Evolutionary conservation across 1,284 basidiomycete genomes (phyloP), one percentile per base, ranked within the genome.

Genomic region (Cutaneotrichosporon cavernicola): DNA sequence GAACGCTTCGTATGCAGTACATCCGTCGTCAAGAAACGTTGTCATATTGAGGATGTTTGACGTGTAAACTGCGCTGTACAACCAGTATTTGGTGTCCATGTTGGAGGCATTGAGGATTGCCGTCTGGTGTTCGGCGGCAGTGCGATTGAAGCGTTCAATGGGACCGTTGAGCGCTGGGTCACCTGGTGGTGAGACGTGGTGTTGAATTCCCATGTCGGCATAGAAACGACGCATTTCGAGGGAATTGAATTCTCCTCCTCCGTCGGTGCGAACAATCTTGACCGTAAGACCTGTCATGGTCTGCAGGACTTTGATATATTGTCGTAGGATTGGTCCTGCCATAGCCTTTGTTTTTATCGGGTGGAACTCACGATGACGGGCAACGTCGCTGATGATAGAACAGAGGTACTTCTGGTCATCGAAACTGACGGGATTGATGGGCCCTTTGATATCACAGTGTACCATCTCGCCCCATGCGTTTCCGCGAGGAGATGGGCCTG

Each of bases 161-260:
- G 72, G 66, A 67, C 81, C 64, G 67, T 80, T 73, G 62, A 72
- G 13, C 58, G 72, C 67, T 10, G 71, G 73, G 11, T 69, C 67
- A 53, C 74, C 67, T 0, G 72, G 66, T 4, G 64, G 40, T 1
- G 60, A 49, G 3, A 40, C 2, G 8, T 62, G 50, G 38, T 62
- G 60, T 2, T 22, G 26, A 32, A 65, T 65, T 14, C 64, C 64
- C 9, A 10, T 14, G 9, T 22, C 16, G 16, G 18, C 16, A 21
- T 26, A 58, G 34, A 34, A 60, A 14, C 4, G 13, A 1, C 34
- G 11, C n/a, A 56, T 32, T 10, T 43, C 18, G 16, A 2, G 10
- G 36, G 30, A 31, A 22, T 22, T 13, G 47, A 60, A 65, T 55
- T 65, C 63, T 1, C 14, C 32, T 18, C 46, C 63, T 18, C 38